Evolutionary conservation across 148 eudicot species (phyloP), one percentile per base, ranked within the genome.

Genomic region (Vaccinium vitisidaea): DNA sequence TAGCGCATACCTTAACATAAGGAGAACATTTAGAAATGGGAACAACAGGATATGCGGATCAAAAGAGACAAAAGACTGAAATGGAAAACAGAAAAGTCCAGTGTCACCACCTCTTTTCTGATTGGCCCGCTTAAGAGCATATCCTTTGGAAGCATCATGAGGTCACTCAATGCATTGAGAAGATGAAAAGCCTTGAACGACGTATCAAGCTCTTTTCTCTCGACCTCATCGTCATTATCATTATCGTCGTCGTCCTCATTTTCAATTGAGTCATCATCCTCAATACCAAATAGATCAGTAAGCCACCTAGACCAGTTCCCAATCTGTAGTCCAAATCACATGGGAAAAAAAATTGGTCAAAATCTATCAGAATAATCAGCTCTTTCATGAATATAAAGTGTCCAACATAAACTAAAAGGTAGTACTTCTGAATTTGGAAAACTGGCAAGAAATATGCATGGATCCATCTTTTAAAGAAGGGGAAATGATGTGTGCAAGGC

Each of bases 71-170:
- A 49, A 11, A 67, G 43, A 71, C 46, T 46, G 39, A 61, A 80
- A 21, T 54, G 79, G 43, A 74, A 61, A 52, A 77, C 16, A 39
- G 79, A 39, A 30, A 58, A 84, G 85, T 81, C 53, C 58, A 58
- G 80, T 54, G 83, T 23, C 54, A 59, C 80, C 5, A 96, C 98
- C 98, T 96, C 98, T 89, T 85, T 90, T 90, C 98, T 91, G 75
- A 91, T 88, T 49, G 96, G 87, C 70, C 82, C 88, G 73, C 89
- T 93, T 75, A 95, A 85, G 14, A 97, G 95, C 98, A 95, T 91
- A 90, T 95, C 99, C 89, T 95, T 97, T n/a, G 99, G 99, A 87
- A 97, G 95, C 98, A 97, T 97, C 99, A 97, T 93, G 59, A 97
- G 98, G 82, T 97, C 98, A 85, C 99, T 94, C 86, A 97, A 85